Percentiles rank a stretch among this genome's conserved stretches.
Conservation (phyloP, 768 basidiomycete species). For the Lentinula sp. region DNA sequence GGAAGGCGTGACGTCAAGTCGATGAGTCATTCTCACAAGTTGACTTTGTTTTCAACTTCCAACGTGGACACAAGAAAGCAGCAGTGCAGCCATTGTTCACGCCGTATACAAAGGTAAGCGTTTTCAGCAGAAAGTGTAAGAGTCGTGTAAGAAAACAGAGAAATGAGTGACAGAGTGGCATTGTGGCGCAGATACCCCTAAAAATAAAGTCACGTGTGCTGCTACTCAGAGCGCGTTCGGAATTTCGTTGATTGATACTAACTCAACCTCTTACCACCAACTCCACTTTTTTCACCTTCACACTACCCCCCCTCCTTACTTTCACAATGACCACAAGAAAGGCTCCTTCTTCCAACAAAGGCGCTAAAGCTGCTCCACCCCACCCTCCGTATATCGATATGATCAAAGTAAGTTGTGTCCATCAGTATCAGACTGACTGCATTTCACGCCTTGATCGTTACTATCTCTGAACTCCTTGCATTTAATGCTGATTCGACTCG, state of each 20-base stretch:
- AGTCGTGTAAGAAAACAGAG: too few relatives aligned
- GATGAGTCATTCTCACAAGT: background rate
- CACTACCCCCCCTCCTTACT: conserved; percentile 15
- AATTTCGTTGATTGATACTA: conserved; percentile 5
- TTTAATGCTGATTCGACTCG: background rate
- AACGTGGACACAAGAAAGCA: too few relatives aligned
- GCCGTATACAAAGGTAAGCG: too few relatives aligned
- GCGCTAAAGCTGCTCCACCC: conserved; percentile 39
- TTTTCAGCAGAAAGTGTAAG: too few relatives aligned
- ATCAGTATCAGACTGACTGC: too few relatives aligned
- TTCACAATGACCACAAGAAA: conserved; percentile 25
- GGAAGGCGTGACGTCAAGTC: background rate
- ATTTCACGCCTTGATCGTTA: background rate
- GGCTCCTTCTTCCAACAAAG: conserved; percentile 40
- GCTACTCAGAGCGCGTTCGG: background rate
- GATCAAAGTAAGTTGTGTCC: conserved; percentile 57
- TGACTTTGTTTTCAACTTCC: too few relatives aligned
- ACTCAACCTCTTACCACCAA: conserved; percentile 12
- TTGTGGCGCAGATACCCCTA: background rate
- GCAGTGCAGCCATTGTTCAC: too few relatives aligned
- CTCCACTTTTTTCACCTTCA: conserved; percentile 11
- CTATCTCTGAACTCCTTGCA: background rate
- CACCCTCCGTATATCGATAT: conserved; percentile 69
- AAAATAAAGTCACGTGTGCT: background rate
- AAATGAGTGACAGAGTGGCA: background rate